A percentile compares a stretch with the other conserved stretches of the same genome.
Conservation (phyloP, 139 green algal genomes). For the Tetradesmus obliquus region DNA sequence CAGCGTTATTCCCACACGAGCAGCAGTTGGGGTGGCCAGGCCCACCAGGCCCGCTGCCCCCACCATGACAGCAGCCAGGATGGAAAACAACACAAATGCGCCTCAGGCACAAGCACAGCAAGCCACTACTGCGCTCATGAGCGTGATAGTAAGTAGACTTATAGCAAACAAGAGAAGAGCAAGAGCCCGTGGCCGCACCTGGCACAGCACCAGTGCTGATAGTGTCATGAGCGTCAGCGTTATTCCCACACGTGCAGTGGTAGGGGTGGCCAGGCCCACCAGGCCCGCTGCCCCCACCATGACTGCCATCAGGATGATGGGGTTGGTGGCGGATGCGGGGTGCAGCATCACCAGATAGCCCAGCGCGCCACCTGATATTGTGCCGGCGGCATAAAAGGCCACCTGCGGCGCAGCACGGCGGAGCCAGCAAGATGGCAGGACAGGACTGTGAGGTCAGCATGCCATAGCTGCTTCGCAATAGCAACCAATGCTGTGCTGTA, state of each 20-base stretch:
- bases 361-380: constrained; percentile 28
- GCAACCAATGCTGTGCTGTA: no score
- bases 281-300: constrained; percentile 49
- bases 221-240: constrained; percentile 51
- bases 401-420: background rate
- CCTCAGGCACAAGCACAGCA: background rate
- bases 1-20: constrained; percentile 24
- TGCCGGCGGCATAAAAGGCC: constrained; percentile 10
- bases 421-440: background rate
- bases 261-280: constrained; percentile 14
- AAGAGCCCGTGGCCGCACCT: background rate
- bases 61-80: constrained; percentile 48
- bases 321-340: constrained; percentile 52
- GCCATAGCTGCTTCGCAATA: no score
- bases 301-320: constrained; percentile 50
- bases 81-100: background rate
- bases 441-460: background rate
- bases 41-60: constrained; percentile 51
- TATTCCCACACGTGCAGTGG: background rate
- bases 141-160: no score
- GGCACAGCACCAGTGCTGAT: constrained; percentile 43
- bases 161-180: background rate
- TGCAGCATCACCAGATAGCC: constrained; percentile 55
- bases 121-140: background rate
- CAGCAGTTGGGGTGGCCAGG: background rate